phyloP scores from a whole-genome alignment of 2,329 filamentous ascomycete species.

The Apiospora sp. region DNA sequence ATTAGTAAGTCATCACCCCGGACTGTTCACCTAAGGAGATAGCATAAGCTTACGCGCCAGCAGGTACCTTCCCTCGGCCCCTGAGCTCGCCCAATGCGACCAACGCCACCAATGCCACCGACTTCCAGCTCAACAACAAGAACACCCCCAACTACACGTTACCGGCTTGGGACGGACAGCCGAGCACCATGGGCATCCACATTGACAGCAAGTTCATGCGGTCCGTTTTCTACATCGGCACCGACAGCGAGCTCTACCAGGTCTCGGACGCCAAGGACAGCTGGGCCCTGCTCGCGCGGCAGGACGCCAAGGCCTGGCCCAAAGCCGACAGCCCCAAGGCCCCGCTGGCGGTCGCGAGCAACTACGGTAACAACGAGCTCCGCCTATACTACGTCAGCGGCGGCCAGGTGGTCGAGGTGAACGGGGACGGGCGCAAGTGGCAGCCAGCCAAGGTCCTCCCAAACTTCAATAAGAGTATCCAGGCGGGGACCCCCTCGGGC shows the following conservation, averaged over 20 bases:
- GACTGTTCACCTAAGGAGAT: background rate
- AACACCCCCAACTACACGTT: conserved; percentile 39
- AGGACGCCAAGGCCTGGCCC: conserved; percentile 32
- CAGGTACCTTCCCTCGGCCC: conserved; percentile 45
- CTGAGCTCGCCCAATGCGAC: conserved; percentile 38
- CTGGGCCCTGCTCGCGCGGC: conserved; percentile 39
- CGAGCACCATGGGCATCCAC: conserved; percentile 39
- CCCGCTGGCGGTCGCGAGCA: conserved; percentile 41
- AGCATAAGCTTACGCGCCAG: background rate
- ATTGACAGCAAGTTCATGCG: conserved; percentile 40
- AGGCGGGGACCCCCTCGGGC: conserved; percentile 23
- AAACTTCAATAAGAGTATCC: conserved; percentile 34
- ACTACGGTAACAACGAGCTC: conserved; percentile 34
- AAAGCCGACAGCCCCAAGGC: conserved; percentile 38
- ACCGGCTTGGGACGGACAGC: conserved; percentile 42
- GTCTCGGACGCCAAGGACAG: conserved; percentile 38
- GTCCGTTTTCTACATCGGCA: conserved; percentile 48
- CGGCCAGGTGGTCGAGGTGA: conserved; percentile 42
- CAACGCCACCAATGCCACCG: conserved; percentile 36
- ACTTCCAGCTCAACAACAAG: conserved; percentile 32
- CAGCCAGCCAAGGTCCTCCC: conserved; percentile 38
- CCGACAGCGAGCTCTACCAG: conserved; percentile 45
- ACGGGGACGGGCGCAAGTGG: conserved; percentile 42
- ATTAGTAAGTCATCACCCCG: conserved; percentile 39
- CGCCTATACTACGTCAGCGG: conserved; percentile 47